A percentile compares a stretch with the other conserved stretches of the same genome.
phyloP scores from a whole-genome alignment of 805 yeast genomes.

The Kluyveromyces nonfermentans region DNA sequence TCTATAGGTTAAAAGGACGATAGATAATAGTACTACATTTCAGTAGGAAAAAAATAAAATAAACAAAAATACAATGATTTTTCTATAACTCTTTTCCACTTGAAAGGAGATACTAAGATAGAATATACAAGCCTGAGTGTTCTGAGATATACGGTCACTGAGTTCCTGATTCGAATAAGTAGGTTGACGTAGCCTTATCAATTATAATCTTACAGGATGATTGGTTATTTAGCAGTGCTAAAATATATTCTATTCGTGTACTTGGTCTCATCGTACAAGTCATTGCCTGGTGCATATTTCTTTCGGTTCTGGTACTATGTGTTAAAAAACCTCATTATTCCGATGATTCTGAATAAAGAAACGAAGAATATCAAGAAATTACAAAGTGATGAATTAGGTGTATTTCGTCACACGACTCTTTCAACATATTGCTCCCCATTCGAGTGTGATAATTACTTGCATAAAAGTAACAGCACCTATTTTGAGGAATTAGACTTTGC shows the following conservation, averaged over 20 bases:
- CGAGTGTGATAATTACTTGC: constrained; percentile 81
- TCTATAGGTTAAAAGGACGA: too few species aligned
- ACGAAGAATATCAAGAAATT: constrained; percentile 15
- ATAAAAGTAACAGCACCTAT: constrained; percentile 82
- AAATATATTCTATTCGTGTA: constrained; percentile 12
- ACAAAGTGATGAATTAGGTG: constrained; percentile 14
- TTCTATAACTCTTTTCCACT: too few species aligned
- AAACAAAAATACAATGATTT: too few species aligned
- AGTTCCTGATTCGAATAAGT: too few species aligned
- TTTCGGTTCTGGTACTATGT: constrained; percentile 49
- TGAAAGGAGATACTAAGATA: too few species aligned
- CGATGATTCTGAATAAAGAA: constrained; percentile 21
- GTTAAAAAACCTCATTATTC: constrained; percentile 33
- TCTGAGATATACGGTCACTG: too few species aligned
- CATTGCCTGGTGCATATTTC: constrained; percentile 59
- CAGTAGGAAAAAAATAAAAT: too few species aligned
- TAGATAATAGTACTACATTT: too few species aligned
- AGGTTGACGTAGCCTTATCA: too few species aligned
- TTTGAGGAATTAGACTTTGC: constrained; percentile 73
- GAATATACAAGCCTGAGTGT: too few species aligned
- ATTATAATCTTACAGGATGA: too few species aligned
- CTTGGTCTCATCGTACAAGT: constrained; percentile 37
- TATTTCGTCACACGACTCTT: constrained; percentile 36
- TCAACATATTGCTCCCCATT: constrained; percentile 57
- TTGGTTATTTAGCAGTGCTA: constrained; percentile 1